Percentiles rank a stretch among this genome's conserved stretches.
Evolutionary conservation across 169 alveolate genomes (phyloP).

Genomic region (Toxoplasma gondii): DNA sequence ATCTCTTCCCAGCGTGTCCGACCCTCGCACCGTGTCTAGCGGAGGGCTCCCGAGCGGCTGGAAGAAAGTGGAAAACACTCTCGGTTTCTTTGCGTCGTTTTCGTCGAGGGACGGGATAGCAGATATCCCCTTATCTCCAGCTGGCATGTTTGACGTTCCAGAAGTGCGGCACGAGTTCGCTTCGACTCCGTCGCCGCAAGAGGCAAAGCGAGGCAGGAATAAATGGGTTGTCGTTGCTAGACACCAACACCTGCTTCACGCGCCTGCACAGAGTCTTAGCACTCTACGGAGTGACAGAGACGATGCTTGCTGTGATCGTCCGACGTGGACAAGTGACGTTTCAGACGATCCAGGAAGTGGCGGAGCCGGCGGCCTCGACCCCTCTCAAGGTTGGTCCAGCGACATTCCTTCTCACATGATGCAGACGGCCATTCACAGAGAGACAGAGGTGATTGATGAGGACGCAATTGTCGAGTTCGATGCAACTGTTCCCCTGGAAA

Average conservation of each 20-base stretch:
- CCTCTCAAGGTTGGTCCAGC: neutral
- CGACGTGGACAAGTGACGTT: neutral
- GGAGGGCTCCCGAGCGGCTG: neutral
- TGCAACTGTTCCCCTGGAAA: neutral
- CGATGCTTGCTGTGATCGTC: neutral
- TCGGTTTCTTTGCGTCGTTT: neutral
- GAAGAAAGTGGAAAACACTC: neutral
- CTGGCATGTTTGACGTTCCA: too few relatives aligned
- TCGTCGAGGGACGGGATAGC: neutral
- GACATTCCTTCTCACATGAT: constrained; percentile 1
- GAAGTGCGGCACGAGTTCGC: neutral
- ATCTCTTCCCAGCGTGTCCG: neutral
- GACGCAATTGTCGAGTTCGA: constrained; percentile 15
- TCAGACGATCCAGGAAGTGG: neutral
- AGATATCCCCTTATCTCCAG: neutral
- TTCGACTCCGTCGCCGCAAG: neutral
- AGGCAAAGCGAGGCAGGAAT: neutral
- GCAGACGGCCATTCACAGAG: neutral
- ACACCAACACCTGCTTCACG: neutral
- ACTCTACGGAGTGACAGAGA: neutral
- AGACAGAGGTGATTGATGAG: neutral
- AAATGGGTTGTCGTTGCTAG: neutral
- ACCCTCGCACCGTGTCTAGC: neutral
- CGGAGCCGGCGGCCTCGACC: neutral
- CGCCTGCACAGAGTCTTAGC: neutral